phyloP scores from a whole-genome alignment of 495 filamentous ascomycete genomes.

The Tuber umbilicatum region DNA sequence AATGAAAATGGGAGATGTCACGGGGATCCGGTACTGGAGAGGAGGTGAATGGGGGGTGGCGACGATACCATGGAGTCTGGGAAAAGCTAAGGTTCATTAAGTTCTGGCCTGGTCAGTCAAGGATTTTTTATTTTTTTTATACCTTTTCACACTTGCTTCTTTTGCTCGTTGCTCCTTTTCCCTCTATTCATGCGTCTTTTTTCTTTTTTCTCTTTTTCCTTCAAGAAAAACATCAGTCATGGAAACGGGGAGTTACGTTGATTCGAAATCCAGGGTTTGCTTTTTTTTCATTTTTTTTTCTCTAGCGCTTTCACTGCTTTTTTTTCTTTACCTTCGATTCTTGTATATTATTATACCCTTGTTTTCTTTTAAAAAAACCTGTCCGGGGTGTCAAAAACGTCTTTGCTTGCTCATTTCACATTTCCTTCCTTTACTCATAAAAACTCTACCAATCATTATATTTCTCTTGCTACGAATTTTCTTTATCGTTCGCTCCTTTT shows the following conservation, averaged over 20 bases:
- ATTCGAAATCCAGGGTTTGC: constrained; percentile 18
- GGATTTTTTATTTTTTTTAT: constrained; percentile 11
- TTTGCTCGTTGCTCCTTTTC: constrained; percentile 27
- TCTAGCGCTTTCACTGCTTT: constrained; percentile 3
- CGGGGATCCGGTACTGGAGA: background rate
- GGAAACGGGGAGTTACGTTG: constrained; percentile 27
- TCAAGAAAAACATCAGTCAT: constrained; percentile 2
- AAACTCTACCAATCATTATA: background rate
- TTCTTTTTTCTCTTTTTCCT: constrained; percentile 11
- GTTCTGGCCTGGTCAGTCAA: constrained; percentile 1
- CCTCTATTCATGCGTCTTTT: constrained; percentile 11
- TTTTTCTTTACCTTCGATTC: background rate
- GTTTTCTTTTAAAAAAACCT: background rate
- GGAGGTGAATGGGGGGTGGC: background rate
- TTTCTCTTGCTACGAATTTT: background rate
- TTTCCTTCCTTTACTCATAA: background rate
- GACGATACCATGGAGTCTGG: background rate
- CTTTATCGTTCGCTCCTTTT: background rate
- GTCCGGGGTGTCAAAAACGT: background rate
- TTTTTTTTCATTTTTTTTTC: constrained; percentile 4
- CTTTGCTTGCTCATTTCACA: background rate
- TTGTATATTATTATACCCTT: background rate
- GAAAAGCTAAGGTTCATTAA: constrained; percentile 9
- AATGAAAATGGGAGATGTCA: background rate
- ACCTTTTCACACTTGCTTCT: constrained; percentile 7